Evolutionary conservation across 2,329 filamentous ascomycete genomes (phyloP), one percentile per base, ranked within the genome.

Genomic region (Beauveria sp.): DNA sequence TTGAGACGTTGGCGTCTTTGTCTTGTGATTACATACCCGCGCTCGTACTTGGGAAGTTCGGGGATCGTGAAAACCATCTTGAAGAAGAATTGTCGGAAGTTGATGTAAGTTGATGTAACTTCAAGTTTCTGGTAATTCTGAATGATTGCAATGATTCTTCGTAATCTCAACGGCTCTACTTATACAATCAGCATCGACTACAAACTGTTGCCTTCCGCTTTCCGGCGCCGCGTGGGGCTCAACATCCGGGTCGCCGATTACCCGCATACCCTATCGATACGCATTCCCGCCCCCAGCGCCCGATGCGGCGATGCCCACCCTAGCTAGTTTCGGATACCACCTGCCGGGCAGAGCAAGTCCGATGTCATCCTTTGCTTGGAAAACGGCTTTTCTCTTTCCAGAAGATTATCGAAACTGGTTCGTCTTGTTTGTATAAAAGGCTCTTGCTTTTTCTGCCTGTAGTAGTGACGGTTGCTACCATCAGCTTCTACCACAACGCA

Each of bases 31-130:
- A 58, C 55, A 40, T 49, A 62, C 60, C 60, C 52, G 12, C 60
- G 60, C 45, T 62, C 43, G 30, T 58, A 62, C 26, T 56, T 51
- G 50, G 58, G 58, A 47, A 60, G 58, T 40, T 60, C 58, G 10
- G 58, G 58, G 28, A 60, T 60, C 1, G 58, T 60, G 43, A 60
- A 60, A 24, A 54, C 49, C 58, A 60, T 60, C 6, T 52, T 60
- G 46, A 30, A 3, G 4, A 7, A 12, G 5, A 22, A 20, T 4
- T 20, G 47, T 9, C 14, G 18, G 42, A 2, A 18, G 40, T 4
- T 53, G n/a, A 30, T 14, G 12, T 14, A 6, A 16, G 34, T 38
- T 38, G 24, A 14, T 50, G 24, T 30, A 14, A 9, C 2, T 0
- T 47, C 12, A 12, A 8, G 5, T 38, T 8, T 20, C 16, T 24